These are phyloP conservation scores for Claviceps pusilla DNA, from an alignment of 2,329 filamentous ascomycete species.

Conservation along the genomic window DNA sequence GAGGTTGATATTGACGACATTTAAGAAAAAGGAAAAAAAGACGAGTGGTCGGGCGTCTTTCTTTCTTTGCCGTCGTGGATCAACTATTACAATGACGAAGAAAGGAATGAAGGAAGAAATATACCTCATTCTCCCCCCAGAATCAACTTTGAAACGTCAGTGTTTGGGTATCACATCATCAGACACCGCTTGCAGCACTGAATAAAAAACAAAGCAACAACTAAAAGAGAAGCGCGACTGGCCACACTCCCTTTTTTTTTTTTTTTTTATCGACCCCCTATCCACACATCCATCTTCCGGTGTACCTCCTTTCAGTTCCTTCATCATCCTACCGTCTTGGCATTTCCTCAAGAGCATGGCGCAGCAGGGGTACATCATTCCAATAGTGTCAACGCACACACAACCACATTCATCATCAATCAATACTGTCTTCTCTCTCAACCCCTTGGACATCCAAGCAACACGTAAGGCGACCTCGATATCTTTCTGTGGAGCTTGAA, in stretches of 20 bases:
- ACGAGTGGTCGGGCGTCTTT: background rate
- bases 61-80: background rate
- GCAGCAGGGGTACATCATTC: conserved; percentile 11
- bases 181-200: background rate
- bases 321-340: background rate
- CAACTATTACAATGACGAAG: background rate
- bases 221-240: conserved; percentile 2
- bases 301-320: background rate
- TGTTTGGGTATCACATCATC: background rate
- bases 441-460: conserved; percentile 17
- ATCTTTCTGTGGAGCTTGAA: background rate
- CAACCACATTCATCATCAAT: background rate
- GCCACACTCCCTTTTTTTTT: conserved; percentile 2
- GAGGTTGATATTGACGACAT: conserved; percentile 95
- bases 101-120: background rate
- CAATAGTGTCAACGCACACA: background rate
- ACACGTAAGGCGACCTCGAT: background rate
- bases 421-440: conserved; percentile 56
- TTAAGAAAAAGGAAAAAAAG: conserved; percentile 28
- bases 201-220: background rate
- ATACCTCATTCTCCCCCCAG: background rate
- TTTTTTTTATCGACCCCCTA: background rate
- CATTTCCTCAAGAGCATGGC: background rate
- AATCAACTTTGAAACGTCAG: background rate
- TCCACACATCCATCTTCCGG: background rate